Conservation (phyloP, 2,329 filamentous ascomycete species). For the Cadophora luteo-olivacea region DNA sequence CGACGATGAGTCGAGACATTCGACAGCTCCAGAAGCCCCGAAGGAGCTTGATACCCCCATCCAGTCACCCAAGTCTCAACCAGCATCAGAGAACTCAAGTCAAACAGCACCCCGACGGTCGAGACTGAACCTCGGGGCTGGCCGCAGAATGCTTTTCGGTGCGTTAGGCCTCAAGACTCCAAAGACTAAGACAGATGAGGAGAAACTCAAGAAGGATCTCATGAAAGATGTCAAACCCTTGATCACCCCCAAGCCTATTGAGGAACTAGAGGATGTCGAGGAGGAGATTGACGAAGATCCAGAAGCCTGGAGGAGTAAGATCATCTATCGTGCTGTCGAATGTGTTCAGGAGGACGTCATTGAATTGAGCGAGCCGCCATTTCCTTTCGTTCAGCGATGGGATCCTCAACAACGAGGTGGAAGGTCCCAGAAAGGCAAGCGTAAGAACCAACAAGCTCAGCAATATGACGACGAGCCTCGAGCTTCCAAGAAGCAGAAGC, state of each 20-base stretch:
- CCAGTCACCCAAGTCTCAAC: slow-evolving; percentile 17
- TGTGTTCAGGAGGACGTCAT: slow-evolving; percentile 73
- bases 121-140: slow-evolving; percentile 63
- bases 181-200: slow-evolving; percentile 72
- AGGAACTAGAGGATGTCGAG: slow-evolving; percentile 30
- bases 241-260: slow-evolving; percentile 40
- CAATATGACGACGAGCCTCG: slow-evolving; percentile 49
- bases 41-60: slow-evolving; percentile 14
- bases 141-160: slow-evolving; percentile 73
- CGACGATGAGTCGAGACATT: neutral
- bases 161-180: slow-evolving; percentile 74
- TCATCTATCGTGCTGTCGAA: slow-evolving; percentile 81
- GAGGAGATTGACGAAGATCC: slow-evolving; percentile 53
- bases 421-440: slow-evolving; percentile 53
- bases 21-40: slow-evolving; percentile 15
- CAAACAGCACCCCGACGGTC: slow-evolving; percentile 32
- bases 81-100: slow-evolving; percentile 27
- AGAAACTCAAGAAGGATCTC: slow-evolving; percentile 64
- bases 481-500: slow-evolving; percentile 58
- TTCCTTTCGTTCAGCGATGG: slow-evolving; percentile 91
- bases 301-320: slow-evolving; percentile 75
- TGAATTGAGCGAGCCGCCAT: slow-evolving; percentile 77
- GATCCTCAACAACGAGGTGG: slow-evolving; percentile 71
- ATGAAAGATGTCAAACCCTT: slow-evolving; percentile 59
- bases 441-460: slow-evolving; percentile 53